Base-by-base conservation (phyloP, 345 rosid species). In the Crucihimalaya himalaica region DNA sequence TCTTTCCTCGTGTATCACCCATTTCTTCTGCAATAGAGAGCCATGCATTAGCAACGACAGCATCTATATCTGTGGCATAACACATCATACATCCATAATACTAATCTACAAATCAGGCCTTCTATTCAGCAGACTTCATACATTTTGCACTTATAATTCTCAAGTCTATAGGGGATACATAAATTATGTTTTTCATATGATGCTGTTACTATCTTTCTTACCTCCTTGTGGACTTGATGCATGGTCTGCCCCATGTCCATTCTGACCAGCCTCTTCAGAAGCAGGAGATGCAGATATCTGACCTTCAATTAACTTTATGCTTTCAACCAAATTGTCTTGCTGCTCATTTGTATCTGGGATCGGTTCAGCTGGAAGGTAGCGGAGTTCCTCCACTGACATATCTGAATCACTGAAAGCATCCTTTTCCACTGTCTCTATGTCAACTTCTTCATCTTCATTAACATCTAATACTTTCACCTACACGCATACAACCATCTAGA, bases 361-460 rank as follows among this genome's bases (percentile, higher is more conserved):
- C 51, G 99, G 99, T 75, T 79, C 73, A 55, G 94, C 94, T 68
- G 96, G 99, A 87, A 95, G 85, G 85, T 90, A 96, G 64, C 94
- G 81, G 7, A 96, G 82, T 79, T 96, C 97, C 71, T 92, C 99
- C 71, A 87, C 96, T 54, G 99, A 96, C 82, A 82, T 84, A 74
- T 96, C 99, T 64, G 99, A 92, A 81, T 92, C 99, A 81, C 98
- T 96, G 75, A 92, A 86, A 67, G 79, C 81, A 82, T 88, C 94
- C 80, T 89, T 86, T 68, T 90, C 99, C 54, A 90, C 83, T 2
- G 93, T 84, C 85, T 90, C 79, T 72, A 96, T 89, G 81, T 96
- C 99, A 80, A 92, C 91, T 69, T 89, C 97, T 48, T 92, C 98
- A 83, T 92, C 98, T 84, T 96, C 91, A 83, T 92, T 90, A 61